Evolutionary conservation across 2,329 filamentous ascomycete species (phyloP).

Genomic region (Sporothrix curviconia): DNA sequence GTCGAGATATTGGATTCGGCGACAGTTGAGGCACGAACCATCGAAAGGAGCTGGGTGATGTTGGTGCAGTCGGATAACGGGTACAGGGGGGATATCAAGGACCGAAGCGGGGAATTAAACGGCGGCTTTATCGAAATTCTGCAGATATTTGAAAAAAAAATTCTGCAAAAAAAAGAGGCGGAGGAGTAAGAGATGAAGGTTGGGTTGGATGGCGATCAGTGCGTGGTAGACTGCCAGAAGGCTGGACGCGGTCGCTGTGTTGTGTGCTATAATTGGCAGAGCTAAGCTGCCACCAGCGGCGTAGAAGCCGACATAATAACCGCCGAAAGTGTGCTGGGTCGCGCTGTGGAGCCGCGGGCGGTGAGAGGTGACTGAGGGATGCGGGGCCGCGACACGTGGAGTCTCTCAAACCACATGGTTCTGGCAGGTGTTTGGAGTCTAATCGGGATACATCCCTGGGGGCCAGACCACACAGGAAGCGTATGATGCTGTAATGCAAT

Average conservation of each 20-base stretch:
- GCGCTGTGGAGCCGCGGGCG: not conserved
- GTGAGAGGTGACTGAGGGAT: not conserved
- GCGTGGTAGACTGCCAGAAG: not conserved
- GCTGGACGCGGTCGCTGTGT: not conserved
- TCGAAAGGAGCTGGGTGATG: not conserved
- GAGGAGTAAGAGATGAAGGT: not conserved
- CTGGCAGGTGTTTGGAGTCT: no score
- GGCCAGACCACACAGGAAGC: no score
- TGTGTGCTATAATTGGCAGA: not conserved
- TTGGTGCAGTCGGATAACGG: not conserved
- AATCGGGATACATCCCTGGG: no score
- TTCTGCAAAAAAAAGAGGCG: not conserved
- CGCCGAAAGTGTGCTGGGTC: not conserved
- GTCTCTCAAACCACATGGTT: no score
- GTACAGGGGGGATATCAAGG: no score
- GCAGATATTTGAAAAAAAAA: no score
- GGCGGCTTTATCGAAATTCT: no score
- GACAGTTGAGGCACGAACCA: no score
- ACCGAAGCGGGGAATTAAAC: no score
- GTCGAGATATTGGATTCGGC: no score
- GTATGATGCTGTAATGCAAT: no score
- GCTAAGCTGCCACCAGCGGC: not conserved
- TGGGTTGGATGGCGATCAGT: conserved; percentile 4
- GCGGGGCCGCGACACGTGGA: not conserved
- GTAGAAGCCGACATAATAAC: no score